Conservation (phyloP, 495 filamentous ascomycete species). For the Penicillium cinerascens region DNA sequence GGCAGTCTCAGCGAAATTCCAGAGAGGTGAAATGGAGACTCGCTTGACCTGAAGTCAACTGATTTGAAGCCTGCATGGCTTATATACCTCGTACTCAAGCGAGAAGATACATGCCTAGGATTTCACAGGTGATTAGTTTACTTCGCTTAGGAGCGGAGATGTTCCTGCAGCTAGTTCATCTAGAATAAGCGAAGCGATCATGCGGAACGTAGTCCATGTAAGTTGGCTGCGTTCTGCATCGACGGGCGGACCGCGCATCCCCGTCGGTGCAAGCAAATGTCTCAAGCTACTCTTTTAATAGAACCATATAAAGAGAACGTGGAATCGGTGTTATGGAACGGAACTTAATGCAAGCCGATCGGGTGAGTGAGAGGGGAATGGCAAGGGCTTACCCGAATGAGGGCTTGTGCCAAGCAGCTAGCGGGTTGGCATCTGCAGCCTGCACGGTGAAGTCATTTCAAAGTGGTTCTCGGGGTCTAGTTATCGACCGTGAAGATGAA, state of each 20-base stretch:
- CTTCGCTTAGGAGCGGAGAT: slow-evolving; percentile 5
- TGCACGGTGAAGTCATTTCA: background rate
- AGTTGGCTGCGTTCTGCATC: background rate
- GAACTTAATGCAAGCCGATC: slow-evolving; percentile 10
- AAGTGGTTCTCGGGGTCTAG: slow-evolving; percentile 2
- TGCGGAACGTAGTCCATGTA: background rate
- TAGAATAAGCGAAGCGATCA: background rate
- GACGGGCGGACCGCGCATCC: background rate
- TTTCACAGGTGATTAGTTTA: slow-evolving; percentile 2
- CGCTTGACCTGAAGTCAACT: background rate
- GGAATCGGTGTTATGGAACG: background rate
- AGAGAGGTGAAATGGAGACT: background rate
- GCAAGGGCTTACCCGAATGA: slow-evolving; percentile 5
- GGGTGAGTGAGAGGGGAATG: slow-evolving; percentile 9
- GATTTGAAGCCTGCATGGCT: background rate
- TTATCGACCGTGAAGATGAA: background rate
- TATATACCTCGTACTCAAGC: slow-evolving; percentile 1
- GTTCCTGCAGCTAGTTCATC: slow-evolving; percentile 1
- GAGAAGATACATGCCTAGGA: background rate
- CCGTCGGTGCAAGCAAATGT: background rate
- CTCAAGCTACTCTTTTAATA: background rate
- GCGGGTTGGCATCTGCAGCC: slow-evolving; percentile 7
- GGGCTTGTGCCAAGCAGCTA: slow-evolving; percentile 18
- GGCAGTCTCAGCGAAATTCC: background rate
- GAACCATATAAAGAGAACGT: too few relatives aligned